Conservation (phyloP, 345 rosid genomes). For the Hibiscus syriacus region DNA sequence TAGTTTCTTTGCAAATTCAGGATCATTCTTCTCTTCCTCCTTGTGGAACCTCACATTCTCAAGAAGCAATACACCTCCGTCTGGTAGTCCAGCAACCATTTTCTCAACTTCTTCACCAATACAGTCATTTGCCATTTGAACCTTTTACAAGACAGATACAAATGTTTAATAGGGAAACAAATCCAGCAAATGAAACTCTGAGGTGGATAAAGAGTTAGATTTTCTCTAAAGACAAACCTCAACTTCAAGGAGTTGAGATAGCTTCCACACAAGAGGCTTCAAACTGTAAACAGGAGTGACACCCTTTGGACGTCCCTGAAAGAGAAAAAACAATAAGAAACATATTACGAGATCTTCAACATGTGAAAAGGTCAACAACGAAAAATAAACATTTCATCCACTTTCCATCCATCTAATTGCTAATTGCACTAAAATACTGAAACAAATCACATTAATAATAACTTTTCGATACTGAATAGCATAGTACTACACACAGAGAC, state of each 20-base stretch:
- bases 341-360: not conserved
- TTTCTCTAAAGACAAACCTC: not conserved
- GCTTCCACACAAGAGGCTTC: too few species aligned
- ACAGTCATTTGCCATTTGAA: not conserved
- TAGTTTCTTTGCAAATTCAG: not conserved
- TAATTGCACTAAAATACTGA: not conserved
- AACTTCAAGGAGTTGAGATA: too few species aligned
- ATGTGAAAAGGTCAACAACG: not conserved
- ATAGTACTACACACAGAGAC: too few species aligned
- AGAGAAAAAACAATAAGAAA: not conserved
- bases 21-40: not conserved
- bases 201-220: not conserved
- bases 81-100: not conserved
- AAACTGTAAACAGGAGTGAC: not conserved
- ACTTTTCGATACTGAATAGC: too few species aligned
- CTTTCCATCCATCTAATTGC: not conserved
- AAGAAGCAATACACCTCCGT: not conserved
- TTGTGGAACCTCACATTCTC: not conserved
- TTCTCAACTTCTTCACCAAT: not conserved
- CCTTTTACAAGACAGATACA: not conserved
- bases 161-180: not conserved
- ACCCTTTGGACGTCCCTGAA: conserved; percentile 82
- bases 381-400: not conserved
- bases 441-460: not conserved
- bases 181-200: not conserved